Evolutionary conservation across 179 eudicot genomes (phyloP), one percentile per base, ranked within the genome.

Genomic region (Camellia oleifera): DNA sequence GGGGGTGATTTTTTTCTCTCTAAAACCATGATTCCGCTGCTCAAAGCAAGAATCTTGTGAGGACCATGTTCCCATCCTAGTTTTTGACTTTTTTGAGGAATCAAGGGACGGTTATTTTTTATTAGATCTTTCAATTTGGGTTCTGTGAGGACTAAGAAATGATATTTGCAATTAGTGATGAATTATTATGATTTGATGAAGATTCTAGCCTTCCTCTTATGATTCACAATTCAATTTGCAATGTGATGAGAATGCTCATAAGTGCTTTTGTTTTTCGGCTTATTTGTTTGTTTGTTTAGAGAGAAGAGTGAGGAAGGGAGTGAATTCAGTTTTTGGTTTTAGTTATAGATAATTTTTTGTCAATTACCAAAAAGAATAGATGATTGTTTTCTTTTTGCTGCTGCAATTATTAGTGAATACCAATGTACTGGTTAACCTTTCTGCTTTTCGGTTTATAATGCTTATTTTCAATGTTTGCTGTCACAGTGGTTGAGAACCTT

Each of bases 401-500:
- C 4, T 67, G 54, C n/a, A 7, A 20, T 23, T 74, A 32, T 14
- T 73, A 54, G 3, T 73, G 40, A 62, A 48, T n/a, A 13, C 15
- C 69, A 42, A 23, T 64, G 23, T 23, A 52, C 45, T 78, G 7
- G 11, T 76, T 63, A 70, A 13, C 68, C 62, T 66, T 66, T 58
- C 5, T 26, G 13, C 9, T 5, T 71, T 53, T 58, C 62, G 46
- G n/a, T 40, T 42, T 74, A 9, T 63, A 62, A 75, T 60, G 4
- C 69, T 46, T 79, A 8, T 45, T 70, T 61, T 65, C 26, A 4
- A 23, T 78, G 17, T n/a, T 15, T 63, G 83, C 64, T 82, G 44
- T 71, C 85, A 86, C 92, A 93, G 96, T 87, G 86, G 76, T 86
- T n/a, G 89, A 93, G 78, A 86, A 85, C 87, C 84, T 78, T 52